Conservation (phyloP, 139 green algal genomes). For the Micromonas pusilla region DNA sequence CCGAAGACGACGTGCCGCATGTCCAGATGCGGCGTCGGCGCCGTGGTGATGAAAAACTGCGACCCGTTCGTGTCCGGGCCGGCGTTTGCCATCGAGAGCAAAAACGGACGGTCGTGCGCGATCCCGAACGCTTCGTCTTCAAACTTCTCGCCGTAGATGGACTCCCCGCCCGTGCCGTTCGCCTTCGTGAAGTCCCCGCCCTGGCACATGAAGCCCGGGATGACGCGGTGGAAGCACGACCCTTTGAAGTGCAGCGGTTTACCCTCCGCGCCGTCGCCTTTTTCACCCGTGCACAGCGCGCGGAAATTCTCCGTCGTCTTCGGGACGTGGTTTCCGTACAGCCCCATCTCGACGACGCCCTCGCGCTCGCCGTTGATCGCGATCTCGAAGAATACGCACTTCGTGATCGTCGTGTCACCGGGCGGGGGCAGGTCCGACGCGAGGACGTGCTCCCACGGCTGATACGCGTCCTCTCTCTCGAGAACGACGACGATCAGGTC, state of each 20-base stretch:
- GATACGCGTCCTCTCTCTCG: slow-evolving; percentile 9
- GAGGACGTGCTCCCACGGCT: slow-evolving; percentile 20
- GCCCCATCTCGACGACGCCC: slow-evolving; percentile 25
- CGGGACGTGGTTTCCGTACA: slow-evolving; percentile 53
- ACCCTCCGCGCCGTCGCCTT: slow-evolving; percentile 51
- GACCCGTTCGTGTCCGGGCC: slow-evolving; percentile 65
- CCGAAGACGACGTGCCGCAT: slow-evolving; percentile 65
- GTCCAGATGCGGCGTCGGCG: slow-evolving; percentile 51
- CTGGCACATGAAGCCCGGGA: slow-evolving; percentile 32
- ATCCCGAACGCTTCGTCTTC: slow-evolving; percentile 73
- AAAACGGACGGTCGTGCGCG: slow-evolving; percentile 55
- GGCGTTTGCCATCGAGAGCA: slow-evolving; percentile 67
- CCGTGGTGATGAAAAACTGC: slow-evolving; percentile 73
- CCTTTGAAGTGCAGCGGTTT: slow-evolving; percentile 67
- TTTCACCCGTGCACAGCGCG: slow-evolving; percentile 37
- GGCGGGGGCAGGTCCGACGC: slow-evolving; percentile 22
- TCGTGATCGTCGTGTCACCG: slow-evolving; percentile 33
- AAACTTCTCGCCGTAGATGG: slow-evolving; percentile 55
- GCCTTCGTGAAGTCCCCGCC: slow-evolving; percentile 48
- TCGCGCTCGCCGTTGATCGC: slow-evolving; percentile 23
- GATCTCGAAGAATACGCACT: slow-evolving; percentile 46
- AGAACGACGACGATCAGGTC: slow-evolving; percentile 12
- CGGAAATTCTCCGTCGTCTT: slow-evolving; percentile 39
- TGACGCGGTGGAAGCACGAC: slow-evolving; percentile 39
- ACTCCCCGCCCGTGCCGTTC: slow-evolving; percentile 50